These are phyloP conservation scores for Hymenoscyphus linearis DNA, from an alignment of 2,329 filamentous ascomycete genomes.

Conservation along the genomic window DNA sequence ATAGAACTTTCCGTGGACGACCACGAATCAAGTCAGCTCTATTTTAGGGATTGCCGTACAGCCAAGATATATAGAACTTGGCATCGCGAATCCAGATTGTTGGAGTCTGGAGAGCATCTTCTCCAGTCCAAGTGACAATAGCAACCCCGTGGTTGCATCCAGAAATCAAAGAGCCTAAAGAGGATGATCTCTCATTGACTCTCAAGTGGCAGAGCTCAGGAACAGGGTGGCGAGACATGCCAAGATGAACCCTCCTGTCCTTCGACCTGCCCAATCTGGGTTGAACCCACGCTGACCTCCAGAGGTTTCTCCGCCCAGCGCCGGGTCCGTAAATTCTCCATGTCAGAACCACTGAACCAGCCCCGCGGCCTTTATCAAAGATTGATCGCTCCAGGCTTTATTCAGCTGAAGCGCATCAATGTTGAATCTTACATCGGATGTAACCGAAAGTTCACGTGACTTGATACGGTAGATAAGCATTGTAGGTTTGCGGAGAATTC, in stretches of 20 bases:
- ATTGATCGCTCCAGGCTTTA: background rate
- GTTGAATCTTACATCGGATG: background rate
- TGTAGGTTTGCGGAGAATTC: too few species aligned
- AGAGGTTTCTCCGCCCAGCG: background rate
- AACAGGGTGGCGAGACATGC: background rate
- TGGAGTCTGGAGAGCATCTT: background rate
- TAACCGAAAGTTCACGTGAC: too few species aligned
- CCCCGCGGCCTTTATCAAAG: background rate
- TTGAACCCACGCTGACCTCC: background rate
- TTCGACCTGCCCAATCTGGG: background rate
- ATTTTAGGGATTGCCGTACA: background rate
- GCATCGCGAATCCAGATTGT: background rate
- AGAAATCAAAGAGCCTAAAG: background rate
- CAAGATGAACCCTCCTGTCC: background rate
- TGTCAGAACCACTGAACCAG: background rate
- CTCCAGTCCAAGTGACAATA: background rate
- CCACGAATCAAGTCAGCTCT: background rate
- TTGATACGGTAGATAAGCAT: too few species aligned
- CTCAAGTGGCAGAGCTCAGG: constrained; percentile 7
- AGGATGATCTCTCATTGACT: too few species aligned
- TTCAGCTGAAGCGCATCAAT: background rate
- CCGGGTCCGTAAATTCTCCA: too few species aligned
- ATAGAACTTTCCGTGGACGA: background rate
- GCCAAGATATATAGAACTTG: constrained; percentile 6
- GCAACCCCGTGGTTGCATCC: background rate